Evolutionary conservation across 2,329 filamentous ascomycete species (phyloP).

Genomic region (Biscogniauxia mediterranea): DNA sequence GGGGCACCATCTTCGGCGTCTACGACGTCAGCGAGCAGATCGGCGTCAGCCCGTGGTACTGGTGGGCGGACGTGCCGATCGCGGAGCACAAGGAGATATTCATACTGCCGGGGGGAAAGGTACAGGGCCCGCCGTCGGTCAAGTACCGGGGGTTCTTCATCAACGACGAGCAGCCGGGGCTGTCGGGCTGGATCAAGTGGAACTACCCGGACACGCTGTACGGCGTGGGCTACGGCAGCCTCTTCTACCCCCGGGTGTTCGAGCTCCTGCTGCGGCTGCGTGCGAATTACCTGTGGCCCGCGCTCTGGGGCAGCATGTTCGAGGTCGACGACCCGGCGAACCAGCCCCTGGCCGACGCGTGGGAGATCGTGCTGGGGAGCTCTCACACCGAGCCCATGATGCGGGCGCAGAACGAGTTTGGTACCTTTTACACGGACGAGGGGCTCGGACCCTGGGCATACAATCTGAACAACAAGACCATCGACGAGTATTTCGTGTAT

Average conservation of each 20-base stretch:
- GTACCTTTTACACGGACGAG: constrained; percentile 43
- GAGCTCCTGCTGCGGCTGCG: constrained; percentile 67
- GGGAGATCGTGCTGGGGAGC: constrained; percentile 69
- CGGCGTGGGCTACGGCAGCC: constrained; percentile 51
- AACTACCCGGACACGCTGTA: constrained; percentile 44
- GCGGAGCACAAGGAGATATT: constrained; percentile 53
- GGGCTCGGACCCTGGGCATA: constrained; percentile 63
- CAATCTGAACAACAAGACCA: constrained; percentile 65
- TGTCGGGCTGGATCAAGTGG: constrained; percentile 62
- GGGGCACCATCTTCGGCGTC: constrained; percentile 62
- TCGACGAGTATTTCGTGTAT: constrained; percentile 66
- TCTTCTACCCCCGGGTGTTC: constrained; percentile 68
- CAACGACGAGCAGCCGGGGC: constrained; percentile 66
- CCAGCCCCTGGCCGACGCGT: constrained; percentile 69
- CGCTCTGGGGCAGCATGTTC: constrained; percentile 70
- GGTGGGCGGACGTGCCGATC: constrained; percentile 62
- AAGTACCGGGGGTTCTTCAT: constrained; percentile 70
- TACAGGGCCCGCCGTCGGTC: constrained; percentile 59
- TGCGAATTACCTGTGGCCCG: constrained; percentile 75
- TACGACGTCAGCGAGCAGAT: constrained; percentile 74
- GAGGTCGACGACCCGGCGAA: constrained; percentile 68
- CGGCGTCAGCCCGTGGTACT: constrained; percentile 70
- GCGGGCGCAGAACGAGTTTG: constrained; percentile 57
- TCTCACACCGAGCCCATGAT: constrained; percentile 74
- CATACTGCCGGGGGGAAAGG: constrained; percentile 50